Evolutionary conservation across 176 grass and related monocot species (phyloP).

Genomic region (Juncus inflexus): DNA sequence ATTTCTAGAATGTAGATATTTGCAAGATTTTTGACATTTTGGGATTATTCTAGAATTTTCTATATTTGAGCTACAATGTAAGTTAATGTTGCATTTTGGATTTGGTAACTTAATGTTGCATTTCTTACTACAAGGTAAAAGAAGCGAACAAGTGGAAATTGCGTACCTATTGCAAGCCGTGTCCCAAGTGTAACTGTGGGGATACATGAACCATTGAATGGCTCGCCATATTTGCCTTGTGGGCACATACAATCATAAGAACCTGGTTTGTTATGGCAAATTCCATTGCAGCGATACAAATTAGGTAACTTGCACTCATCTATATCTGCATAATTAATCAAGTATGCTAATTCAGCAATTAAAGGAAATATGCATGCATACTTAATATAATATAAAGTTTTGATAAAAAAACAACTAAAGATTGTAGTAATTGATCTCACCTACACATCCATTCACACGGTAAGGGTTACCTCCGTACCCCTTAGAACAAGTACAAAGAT

Average conservation of each 20-base stretch:
- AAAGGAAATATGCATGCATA: too few relatives aligned
- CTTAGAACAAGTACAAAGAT: conserved; percentile 42
- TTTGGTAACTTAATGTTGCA: too few relatives aligned
- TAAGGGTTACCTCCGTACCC: conserved; percentile 60
- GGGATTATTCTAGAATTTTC: too few relatives aligned
- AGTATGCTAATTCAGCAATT: neutral
- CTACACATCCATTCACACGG: conserved; percentile 26
- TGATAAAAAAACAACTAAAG: neutral
- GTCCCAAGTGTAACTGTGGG: conserved; percentile 25
- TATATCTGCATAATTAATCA: conserved; percentile 39
- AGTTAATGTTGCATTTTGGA: too few relatives aligned
- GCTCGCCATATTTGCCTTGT: conserved; percentile 28
- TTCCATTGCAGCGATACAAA: conserved; percentile 34
- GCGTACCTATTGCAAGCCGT: conserved; percentile 36
- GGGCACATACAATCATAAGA: conserved; percentile 34
- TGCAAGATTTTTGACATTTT: too few relatives aligned
- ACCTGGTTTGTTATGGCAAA: conserved; percentile 35
- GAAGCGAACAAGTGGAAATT: neutral
- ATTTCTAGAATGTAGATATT: too few relatives aligned
- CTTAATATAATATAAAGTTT: too few relatives aligned
- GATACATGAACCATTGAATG: conserved; percentile 24
- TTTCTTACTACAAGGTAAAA: too few relatives aligned
- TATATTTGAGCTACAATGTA: too few relatives aligned
- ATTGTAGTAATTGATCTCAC: conserved; percentile 20
- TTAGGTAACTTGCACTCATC: conserved; percentile 39